phyloP scores from a whole-genome alignment of 371 early-diverging fungal species.

The Mortierella sp. region DNA sequence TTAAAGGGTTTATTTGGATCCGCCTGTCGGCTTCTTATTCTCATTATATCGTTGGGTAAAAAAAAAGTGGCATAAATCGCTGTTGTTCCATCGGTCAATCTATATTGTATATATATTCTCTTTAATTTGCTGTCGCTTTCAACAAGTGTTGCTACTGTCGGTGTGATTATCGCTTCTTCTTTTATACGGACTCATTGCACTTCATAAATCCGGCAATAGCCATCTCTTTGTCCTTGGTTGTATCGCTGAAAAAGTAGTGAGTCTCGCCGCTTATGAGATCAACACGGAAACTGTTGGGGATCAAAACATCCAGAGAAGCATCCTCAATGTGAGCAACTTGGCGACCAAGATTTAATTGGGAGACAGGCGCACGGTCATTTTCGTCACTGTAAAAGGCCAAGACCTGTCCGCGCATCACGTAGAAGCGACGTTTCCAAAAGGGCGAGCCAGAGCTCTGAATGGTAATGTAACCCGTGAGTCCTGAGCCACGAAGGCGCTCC shows the following conservation, averaged over 20 bases:
- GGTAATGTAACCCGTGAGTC: slow-evolving; percentile 59
- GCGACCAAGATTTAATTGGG: slow-evolving; percentile 61
- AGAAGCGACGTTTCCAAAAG: slow-evolving; percentile 67
- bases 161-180: background rate
- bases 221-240: slow-evolving; percentile 53
- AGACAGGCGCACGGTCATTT: slow-evolving; percentile 56
- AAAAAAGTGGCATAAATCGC: no score
- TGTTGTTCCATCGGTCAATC: no score
- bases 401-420: slow-evolving; percentile 58
- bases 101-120: background rate
- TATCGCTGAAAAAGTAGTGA: slow-evolving; percentile 60
- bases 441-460: slow-evolving; percentile 59
- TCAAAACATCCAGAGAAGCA: slow-evolving; percentile 58
- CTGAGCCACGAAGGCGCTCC: slow-evolving; percentile 37
- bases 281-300: slow-evolving; percentile 61
- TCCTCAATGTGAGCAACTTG: slow-evolving; percentile 55
- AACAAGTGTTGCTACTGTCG: background rate
- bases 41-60: no score
- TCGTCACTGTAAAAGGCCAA: slow-evolving; percentile 64
- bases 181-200: slow-evolving; percentile 55
- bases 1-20: no score
- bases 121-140: background rate
- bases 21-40: no score
- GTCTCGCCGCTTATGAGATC: slow-evolving; percentile 50
- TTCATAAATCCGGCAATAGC: slow-evolving; percentile 59